These are phyloP conservation scores for Flaveria brownii DNA, from an alignment of 129 eudicot species.

Conservation along the genomic window DNA sequence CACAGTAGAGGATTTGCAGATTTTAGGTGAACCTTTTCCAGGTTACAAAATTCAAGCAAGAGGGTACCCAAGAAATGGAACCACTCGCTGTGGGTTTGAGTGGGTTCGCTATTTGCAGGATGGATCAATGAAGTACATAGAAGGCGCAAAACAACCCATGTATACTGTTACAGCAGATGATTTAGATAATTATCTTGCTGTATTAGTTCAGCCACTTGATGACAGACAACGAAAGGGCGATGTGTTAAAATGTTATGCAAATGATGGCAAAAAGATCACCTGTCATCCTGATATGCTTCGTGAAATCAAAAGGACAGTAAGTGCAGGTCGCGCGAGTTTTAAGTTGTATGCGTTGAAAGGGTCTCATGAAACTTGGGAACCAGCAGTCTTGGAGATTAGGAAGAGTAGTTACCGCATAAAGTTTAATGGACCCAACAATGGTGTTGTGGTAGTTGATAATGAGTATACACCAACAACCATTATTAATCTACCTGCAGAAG, in stretches of 20 bases:
- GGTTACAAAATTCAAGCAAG: conserved; percentile 53
- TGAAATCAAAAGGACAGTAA: conserved; percentile 27
- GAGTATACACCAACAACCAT: conserved; percentile 27
- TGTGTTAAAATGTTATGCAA: conserved; percentile 42
- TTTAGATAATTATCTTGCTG: conserved; percentile 48
- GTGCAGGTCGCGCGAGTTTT: conserved; percentile 22
- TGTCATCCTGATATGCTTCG: conserved; percentile 44
- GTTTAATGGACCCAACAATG: conserved; percentile 24
- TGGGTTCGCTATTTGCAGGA: conserved; percentile 58
- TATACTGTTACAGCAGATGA: conserved; percentile 46
- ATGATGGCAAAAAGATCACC: conserved; percentile 43
- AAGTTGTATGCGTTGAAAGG: conserved; percentile 24
- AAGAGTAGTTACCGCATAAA: conserved; percentile 31
- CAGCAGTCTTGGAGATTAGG: conserved; percentile 34
- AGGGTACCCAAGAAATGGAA: conserved; percentile 48
- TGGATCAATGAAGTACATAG: conserved; percentile 48
- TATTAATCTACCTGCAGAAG: conserved; percentile 31
- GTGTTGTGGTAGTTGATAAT: conserved; percentile 31
- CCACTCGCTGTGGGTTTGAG: conserved; percentile 49
- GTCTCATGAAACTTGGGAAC: conserved; percentile 33
- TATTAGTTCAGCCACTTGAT: conserved; percentile 59
- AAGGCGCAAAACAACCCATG: conserved; percentile 49
- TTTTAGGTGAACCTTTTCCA: conserved; percentile 52
- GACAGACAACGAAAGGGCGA: conserved; percentile 40
- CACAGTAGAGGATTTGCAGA: conserved; percentile 49